Evolutionary conservation across 75 land plant genomes (phyloP), one percentile per base, ranked within the genome.

Genomic region (Selaginella tamariscina): DNA sequence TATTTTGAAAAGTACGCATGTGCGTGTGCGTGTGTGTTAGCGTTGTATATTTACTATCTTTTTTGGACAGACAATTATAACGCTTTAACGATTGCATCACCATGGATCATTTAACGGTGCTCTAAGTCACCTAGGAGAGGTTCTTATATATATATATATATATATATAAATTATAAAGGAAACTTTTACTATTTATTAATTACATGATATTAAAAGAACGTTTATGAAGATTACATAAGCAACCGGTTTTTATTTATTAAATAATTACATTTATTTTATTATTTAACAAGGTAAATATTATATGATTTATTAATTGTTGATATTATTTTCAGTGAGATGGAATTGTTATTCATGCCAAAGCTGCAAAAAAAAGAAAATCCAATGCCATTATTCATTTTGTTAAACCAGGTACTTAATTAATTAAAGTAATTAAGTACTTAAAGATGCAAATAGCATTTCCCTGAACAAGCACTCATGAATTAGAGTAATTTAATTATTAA

Each of bases 121-220:
- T 63, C 69, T 86, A 29, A 82, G 65, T 72, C 86, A 86, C 29
- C 32, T 94, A 32, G 98, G 98, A 65, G 98, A 94, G 96, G 98
- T 90, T 5, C 5, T 39, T 5, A 5, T 15, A 39, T 5, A 15
- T 39, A 5, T 39, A 5, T 5, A 39, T n/a, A n/a, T n/a, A 39
- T 39, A 15, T 5, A 5, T 5, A 5, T 15, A 39, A 15, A 5
- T 39, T 5, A 39, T n/a, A n/a, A n/a, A n/a, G n/a, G n/a, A n/a
- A n/a, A n/a, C n/a, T n/a, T 5, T 5, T 39, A 15, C 5, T 39
- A 5, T 39, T 39, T 15, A 5, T 15, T 39, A 5, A 5, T 5
- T 5, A 39, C 15, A 15, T 5, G 49, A 15, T 39, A 5, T 5
- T 5, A 5, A 15, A 5, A 39, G 5, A 39, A 5, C 11, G 5